Conservation (phyloP, 2,329 filamentous ascomycete genomes). For the Monilinia fructigena region DNA sequence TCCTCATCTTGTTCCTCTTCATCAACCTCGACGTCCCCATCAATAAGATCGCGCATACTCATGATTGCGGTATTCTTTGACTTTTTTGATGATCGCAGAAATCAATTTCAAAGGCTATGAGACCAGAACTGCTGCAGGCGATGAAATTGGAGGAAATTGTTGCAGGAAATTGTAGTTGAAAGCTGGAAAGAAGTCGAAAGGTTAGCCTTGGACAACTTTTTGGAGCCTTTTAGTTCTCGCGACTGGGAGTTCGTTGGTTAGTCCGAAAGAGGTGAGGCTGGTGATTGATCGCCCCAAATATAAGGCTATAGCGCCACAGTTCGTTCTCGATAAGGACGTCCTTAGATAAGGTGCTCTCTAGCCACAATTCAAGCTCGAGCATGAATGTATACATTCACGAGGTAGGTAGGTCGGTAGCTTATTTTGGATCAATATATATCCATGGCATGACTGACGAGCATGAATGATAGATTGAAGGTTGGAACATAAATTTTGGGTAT, state of each 20-base stretch:
- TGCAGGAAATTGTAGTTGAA: not conserved
- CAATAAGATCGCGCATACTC: constrained; percentile 77
- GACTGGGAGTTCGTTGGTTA: constrained; percentile 8
- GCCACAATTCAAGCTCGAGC: not conserved
- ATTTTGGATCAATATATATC: too few relatives aligned
- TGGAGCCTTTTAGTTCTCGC: constrained; percentile 24
- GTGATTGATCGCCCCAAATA: not conserved
- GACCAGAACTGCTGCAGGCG: constrained; percentile 2
- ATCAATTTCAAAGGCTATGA: not conserved
- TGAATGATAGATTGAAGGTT: too few relatives aligned
- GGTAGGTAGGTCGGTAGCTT: too few relatives aligned
- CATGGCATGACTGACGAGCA: too few relatives aligned
- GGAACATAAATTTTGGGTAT: too few relatives aligned
- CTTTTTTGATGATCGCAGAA: constrained; percentile 11
- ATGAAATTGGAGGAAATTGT: constrained; percentile 1
- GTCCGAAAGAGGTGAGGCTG: not conserved
- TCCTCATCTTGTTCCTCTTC: constrained; percentile 83
- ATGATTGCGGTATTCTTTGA: constrained; percentile 46
- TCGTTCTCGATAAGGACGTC: not conserved
- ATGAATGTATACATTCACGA: too few relatives aligned
- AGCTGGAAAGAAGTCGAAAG: constrained; percentile 12
- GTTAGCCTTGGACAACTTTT: constrained; percentile 21
- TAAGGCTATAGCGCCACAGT: not conserved
- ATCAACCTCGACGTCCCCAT: constrained; percentile 82
- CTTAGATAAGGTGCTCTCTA: not conserved